Base-by-base conservation (phyloP, 139 green algal species). In the Edaphochlamys debaryana region DNA sequence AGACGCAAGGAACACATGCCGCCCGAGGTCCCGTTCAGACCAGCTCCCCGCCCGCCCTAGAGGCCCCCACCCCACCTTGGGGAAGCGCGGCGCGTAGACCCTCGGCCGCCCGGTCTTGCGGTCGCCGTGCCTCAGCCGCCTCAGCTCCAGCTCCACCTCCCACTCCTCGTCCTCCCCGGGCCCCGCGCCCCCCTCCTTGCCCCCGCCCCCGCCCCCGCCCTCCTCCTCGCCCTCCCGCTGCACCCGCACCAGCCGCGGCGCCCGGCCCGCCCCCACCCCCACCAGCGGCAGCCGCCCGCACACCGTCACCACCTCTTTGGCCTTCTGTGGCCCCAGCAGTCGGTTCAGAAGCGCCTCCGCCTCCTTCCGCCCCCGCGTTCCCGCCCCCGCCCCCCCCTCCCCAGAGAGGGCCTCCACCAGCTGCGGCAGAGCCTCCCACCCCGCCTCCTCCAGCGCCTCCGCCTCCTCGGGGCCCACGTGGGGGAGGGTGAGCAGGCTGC, bases 81-180 rank as follows among this genome's bases (percentile, higher is more conserved):
- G 94, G 72, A 97, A 98, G 32, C 89, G 89, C 0, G 95, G 95
- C 8, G 94, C 91, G 75, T 95, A 97, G 25, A 92, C 93, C 15
- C 92, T 82, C 0, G 91, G 89, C 69, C 85, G 69, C 64, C 75
- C 62, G 32, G 17, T 52, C 63, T 17, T 58, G 32, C 36, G 34
- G 69, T 84, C 67, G 63, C 73, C 36, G 52, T 38, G 36, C 78
- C 78, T 30, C 86, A 80, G 2, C 32, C 70, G 77, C 23, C 50
- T 63, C 48, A 83, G 62, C 93, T 80, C 77, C 38, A 96, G 66
- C 36, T 90, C 80, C 69, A 95, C 63, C 71, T 91, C 84, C 80
- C 86, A 88, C 54, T 82, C 60, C 81, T 80, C 75, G 25, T 60
- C 71, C 56, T 64, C 80, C 67, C 68, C 67, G 20, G 30, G 58